Base-by-base conservation (phyloP, 805 yeast species). In the Cyberlindnera subsufficiens region DNA sequence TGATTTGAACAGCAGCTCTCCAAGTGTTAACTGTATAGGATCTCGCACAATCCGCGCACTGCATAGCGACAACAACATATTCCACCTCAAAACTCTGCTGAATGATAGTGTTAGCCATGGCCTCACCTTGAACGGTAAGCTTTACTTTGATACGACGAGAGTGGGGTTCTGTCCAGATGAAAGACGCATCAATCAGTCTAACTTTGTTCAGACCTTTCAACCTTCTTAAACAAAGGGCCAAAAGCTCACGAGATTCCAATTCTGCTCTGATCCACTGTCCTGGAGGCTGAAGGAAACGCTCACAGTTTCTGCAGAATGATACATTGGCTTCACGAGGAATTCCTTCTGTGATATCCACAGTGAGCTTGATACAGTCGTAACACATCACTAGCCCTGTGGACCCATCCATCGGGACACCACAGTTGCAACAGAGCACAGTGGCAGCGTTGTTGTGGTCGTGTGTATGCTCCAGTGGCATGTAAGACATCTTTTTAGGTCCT, bases 151-250 rank as follows among this genome's bases (percentile, higher is more conserved):
- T 80, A 71, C 99, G 82, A 65, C 99, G 78, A 22, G 97, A 89
- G 65, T 93, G 99, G 3, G 99, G 99, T 68, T 93, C 99, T 1
- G 99, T 93, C 99, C 99, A 93, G 48, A 95, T 79, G 56, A 90
- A 93, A 5, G 90, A 77, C 3, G 99, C 99, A 67, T 93, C 98
- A 34, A 88, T 80, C 46, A 93, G 70, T 55, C 96, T 72, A 37
- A 89, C 93, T 58, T 86, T 85, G 52, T 78, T 81, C 53, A 93
- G 72, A 43, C 98, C 98, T 55, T 85, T 87, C 58, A 93, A 72
- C 61, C 91, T 78, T 66, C 91, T 80, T 50, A 93, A 70, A 69
- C 97, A 86, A 35, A 93, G 69, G 1, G 99, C 98, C 48, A 93
- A 70, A 41, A 93, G 71, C 64, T 93, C 98, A 64, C 99, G 75